A percentile compares a stretch with the other conserved stretches of the same genome.
These are phyloP conservation scores for Aspergillus bridgeri DNA, from an alignment of 495 filamentous ascomycete species.

Conservation along the genomic window DNA sequence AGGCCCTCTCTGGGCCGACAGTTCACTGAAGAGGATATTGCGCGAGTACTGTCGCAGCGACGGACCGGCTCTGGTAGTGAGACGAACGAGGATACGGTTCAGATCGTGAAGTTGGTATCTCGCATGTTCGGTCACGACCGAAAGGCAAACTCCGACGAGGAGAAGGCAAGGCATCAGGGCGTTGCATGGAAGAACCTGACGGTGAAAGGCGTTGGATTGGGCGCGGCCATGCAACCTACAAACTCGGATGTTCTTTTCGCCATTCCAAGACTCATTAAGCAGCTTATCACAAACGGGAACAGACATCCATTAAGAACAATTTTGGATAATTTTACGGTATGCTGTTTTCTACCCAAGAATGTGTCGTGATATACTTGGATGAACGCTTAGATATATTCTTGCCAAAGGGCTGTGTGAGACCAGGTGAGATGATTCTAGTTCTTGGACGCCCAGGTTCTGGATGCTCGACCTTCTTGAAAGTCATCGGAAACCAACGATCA, in stretches of 20 bases:
- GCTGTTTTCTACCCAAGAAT: constrained; percentile 26
- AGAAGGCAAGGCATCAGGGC: constrained; percentile 56
- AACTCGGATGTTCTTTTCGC: constrained; percentile 62
- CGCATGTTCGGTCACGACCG: constrained; percentile 62
- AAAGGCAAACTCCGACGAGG: constrained; percentile 61
- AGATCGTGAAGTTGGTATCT: constrained; percentile 58
- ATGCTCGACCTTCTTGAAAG: constrained; percentile 70
- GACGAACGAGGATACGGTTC: constrained; percentile 45
- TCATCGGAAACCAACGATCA: constrained; percentile 61
- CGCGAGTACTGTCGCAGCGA: constrained; percentile 48
- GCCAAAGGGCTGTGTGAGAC: constrained; percentile 44
- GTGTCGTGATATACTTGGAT: constrained; percentile 23
- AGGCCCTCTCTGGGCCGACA: constrained; percentile 5
- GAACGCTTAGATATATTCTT: constrained; percentile 16
- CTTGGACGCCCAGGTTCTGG: constrained; percentile 69
- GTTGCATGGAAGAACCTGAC: constrained; percentile 60
- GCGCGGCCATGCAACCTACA: constrained; percentile 62
- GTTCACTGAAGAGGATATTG: constrained; percentile 49
- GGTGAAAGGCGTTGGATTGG: constrained; percentile 64
- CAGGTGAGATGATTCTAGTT: constrained; percentile 57
- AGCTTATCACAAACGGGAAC: constrained; percentile 42
- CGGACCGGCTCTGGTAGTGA: constrained; percentile 40
- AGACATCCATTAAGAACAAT: constrained; percentile 57
- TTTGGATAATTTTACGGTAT: constrained; percentile 56
- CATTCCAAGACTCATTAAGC: constrained; percentile 49